Evolutionary conservation across 163 green algal genomes (phyloP).

Genomic region (Prototheca wickerhamii): DNA sequence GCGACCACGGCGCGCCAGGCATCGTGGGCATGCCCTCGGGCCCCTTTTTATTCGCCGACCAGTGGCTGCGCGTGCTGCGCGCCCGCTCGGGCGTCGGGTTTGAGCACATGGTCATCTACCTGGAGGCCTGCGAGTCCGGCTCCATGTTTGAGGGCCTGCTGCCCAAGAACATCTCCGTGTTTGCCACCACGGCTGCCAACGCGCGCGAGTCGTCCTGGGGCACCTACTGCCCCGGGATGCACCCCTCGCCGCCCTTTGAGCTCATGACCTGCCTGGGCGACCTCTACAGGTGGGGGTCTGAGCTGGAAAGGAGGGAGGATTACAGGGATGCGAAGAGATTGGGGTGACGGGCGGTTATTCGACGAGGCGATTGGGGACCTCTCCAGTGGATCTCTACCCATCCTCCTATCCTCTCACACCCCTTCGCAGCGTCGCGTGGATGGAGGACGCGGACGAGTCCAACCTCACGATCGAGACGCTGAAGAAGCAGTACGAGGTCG

Average conservation of each 20-base stretch:
- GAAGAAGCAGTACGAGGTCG: conserved; percentile 67
- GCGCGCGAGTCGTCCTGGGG: conserved; percentile 66
- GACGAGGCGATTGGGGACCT: too few relatives aligned
- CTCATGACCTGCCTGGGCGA: conserved; percentile 91
- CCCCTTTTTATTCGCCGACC: conserved; percentile 49
- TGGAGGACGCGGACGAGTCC: conserved; percentile 67
- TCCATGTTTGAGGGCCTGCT: conserved; percentile 87
- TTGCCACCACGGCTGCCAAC: conserved; percentile 80
- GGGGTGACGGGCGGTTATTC: too few relatives aligned
- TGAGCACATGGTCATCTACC: conserved; percentile 58
- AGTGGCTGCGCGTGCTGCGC: conserved; percentile 31
- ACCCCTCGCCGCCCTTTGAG: conserved; percentile 38
- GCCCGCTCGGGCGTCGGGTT: conserved; percentile 40
- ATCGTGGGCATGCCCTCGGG: conserved; percentile 84
- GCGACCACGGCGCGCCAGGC: conserved; percentile 72
- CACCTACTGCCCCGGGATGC: conserved; percentile 86
- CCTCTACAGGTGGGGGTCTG: conserved; percentile 55
- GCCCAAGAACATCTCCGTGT: conserved; percentile 36
- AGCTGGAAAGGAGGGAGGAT: neutral
- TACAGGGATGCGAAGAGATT: too few relatives aligned
- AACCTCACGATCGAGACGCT: conserved; percentile 70
- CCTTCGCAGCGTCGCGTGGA: conserved; percentile 62
- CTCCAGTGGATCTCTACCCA: too few relatives aligned
- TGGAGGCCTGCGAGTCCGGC: conserved; percentile 92
- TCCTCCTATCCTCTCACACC: neutral